These are phyloP conservation scores for Mycena kentingensis DNA, from an alignment of 768 basidiomycete species.

Conservation along the genomic window DNA sequence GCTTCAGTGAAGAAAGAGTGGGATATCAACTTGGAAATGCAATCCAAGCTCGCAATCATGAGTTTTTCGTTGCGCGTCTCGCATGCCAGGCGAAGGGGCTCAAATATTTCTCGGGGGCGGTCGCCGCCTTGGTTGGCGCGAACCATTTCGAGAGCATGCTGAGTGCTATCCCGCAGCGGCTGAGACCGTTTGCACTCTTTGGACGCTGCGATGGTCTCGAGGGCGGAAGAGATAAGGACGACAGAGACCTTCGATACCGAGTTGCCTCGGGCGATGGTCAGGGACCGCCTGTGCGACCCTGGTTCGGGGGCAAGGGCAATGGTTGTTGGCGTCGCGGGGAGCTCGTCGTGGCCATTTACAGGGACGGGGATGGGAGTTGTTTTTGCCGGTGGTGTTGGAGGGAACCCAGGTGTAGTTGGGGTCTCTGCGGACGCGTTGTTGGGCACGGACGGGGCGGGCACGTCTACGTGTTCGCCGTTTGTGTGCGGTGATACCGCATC, in stretches of 20 bases:
- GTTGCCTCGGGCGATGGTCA: conserved; percentile 68
- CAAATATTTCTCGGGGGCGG: conserved; percentile 85
- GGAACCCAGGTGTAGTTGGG: conserved; percentile 19
- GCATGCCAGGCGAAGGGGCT: conserved; percentile 94
- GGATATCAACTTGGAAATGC: conserved; percentile 95
- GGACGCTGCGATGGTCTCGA: conserved; percentile 84
- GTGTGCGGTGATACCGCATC: neutral
- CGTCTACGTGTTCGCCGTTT: neutral
- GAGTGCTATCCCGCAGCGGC: conserved; percentile 81
- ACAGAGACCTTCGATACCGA: conserved; percentile 79
- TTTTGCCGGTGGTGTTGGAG: conserved; percentile 24
- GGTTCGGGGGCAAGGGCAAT: conserved; percentile 20
- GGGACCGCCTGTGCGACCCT: conserved; percentile 57
- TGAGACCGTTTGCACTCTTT: conserved; percentile 84
- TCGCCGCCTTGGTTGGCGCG: conserved; percentile 74
- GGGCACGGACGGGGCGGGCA: too few relatives aligned
- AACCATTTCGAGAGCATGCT: conserved; percentile 81
- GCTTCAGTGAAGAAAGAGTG: conserved; percentile 94
- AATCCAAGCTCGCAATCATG: conserved; percentile 95
- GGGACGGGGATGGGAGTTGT: conserved; percentile 5
- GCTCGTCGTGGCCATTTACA: conserved; percentile 17
- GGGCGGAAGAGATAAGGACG: conserved; percentile 79
- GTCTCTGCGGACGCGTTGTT: conserved; percentile 13
- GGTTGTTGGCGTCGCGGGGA: conserved; percentile 6
- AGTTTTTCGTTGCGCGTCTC: conserved; percentile 93